Conservation (phyloP, 1,284 basidiomycete species). For the Cryptococcus sp. region DNA sequence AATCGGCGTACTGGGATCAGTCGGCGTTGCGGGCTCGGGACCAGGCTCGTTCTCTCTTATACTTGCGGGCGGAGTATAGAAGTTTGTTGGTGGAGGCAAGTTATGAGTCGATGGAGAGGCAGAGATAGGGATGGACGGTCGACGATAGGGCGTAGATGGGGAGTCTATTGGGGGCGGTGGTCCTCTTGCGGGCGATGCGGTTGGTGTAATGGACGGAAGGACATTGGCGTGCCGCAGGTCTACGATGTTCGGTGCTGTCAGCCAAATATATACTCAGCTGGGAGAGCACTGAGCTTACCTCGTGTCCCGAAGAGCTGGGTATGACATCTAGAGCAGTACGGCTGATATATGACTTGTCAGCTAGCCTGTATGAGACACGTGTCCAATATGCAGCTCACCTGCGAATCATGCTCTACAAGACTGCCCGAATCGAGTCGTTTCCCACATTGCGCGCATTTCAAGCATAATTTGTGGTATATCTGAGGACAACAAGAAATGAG, state of each 20-base stretch:
- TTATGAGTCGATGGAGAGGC: constrained; percentile 11
- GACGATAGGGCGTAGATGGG: constrained; percentile 11
- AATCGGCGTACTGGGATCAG: constrained; percentile 27
- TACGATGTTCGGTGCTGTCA: constrained; percentile 6
- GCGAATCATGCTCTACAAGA: constrained; percentile 51
- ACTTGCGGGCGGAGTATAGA: constrained; percentile 32
- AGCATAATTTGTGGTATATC: constrained; percentile 55
- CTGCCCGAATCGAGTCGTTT: constrained; percentile 52
- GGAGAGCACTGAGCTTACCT: constrained; percentile 29
- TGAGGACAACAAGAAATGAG: constrained; percentile 10
- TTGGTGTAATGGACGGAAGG: constrained; percentile 15
- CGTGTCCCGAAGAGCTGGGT: constrained; percentile 47
- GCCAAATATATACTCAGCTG: not conserved
- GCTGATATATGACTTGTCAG: constrained; percentile 18
- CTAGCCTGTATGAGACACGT: not conserved
- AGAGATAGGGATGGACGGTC: constrained; percentile 15
- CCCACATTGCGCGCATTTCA: constrained; percentile 51
- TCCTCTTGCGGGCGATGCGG: constrained; percentile 19
- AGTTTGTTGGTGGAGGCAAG: constrained; percentile 30
- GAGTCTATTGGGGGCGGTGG: constrained; percentile 19
- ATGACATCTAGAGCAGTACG: constrained; percentile 52
- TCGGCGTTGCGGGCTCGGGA: constrained; percentile 19
- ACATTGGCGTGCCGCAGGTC: constrained; percentile 47
- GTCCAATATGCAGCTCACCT: constrained; percentile 28
- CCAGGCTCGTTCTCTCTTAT: constrained; percentile 8